These are phyloP conservation scores for Umbellularia californica DNA, from an alignment of 164 flowering plant genomes.

Conservation along the genomic window DNA sequence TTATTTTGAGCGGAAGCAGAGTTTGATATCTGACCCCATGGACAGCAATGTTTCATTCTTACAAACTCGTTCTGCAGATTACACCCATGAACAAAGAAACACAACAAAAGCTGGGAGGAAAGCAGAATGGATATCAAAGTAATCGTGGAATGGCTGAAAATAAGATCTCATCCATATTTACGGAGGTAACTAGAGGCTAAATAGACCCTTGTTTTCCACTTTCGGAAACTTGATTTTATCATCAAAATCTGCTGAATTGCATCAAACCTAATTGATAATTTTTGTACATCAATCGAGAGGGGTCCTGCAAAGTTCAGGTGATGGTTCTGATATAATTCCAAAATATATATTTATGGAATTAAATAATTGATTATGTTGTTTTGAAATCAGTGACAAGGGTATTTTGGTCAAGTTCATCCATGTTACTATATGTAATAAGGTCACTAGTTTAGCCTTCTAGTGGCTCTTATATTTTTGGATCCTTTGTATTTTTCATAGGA, in stretches of 20 bases:
- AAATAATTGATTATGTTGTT: no score
- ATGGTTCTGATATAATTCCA: no score
- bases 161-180: conserved; percentile 21
- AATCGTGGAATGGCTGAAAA: conserved; percentile 21
- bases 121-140: conserved; percentile 30
- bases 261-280: no score
- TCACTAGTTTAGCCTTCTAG: no score
- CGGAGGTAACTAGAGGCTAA: conserved; percentile 23
- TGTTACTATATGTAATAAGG: not conserved
- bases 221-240: no score
- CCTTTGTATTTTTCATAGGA: not conserved
- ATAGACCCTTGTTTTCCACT: no score
- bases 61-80: conserved; percentile 20
- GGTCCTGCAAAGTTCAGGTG: not conserved
- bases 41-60: not conserved
- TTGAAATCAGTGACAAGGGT: not conserved
- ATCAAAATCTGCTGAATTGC: no score
- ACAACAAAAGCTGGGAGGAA: conserved; percentile 20
- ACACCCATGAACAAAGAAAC: conserved; percentile 23
- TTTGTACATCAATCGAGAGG: not conserved
- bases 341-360: no score
- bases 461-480: not conserved
- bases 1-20: not conserved
- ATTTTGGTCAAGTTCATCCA: not conserved
- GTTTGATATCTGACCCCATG: not conserved